phyloP scores from a whole-genome alignment of 2,329 filamentous ascomycete species.

The Talaromyces amestolkiae region DNA sequence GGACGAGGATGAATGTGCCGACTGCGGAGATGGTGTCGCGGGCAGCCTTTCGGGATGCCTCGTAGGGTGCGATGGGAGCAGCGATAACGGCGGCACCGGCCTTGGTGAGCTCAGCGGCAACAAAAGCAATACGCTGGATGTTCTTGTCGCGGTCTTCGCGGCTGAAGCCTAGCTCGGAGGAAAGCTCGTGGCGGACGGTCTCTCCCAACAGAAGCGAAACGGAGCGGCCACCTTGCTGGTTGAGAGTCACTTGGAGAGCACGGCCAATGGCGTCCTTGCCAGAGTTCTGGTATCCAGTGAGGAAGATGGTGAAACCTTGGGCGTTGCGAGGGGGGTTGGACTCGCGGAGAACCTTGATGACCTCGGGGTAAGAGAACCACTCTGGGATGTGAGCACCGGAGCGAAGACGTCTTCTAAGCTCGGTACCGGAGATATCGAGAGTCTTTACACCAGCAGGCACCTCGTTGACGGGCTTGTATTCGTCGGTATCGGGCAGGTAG shows the following conservation, averaged over 20 bases:
- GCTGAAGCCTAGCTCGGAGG: slow-evolving; percentile 92
- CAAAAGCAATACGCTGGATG: slow-evolving; percentile 93
- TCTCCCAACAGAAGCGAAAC: slow-evolving; percentile 94
- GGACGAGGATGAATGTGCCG: slow-evolving; percentile 91
- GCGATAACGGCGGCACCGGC: slow-evolving; percentile 93
- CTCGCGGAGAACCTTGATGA: slow-evolving; percentile 92
- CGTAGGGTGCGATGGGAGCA: slow-evolving; percentile 92
- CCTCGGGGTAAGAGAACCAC: slow-evolving; percentile 99
- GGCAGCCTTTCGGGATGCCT: slow-evolving; percentile 71
- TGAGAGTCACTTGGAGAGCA: slow-evolving; percentile 92
- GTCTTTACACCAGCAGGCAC: slow-evolving; percentile 81
- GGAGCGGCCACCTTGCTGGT: slow-evolving; percentile 93
- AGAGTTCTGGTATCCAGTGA: slow-evolving; percentile 93
- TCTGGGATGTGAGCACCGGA: slow-evolving; percentile 93
- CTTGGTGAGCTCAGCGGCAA: slow-evolving; percentile 89
- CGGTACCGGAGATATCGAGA: slow-evolving; percentile 80
- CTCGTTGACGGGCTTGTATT: slow-evolving; percentile 92
- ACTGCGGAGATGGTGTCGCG: slow-evolving; percentile 77
- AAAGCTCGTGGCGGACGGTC: slow-evolving; percentile 89
- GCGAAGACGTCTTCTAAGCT: slow-evolving; percentile 86
- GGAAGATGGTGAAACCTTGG: slow-evolving; percentile 97
- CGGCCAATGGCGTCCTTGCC: slow-evolving; percentile 97
- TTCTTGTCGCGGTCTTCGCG: slow-evolving; percentile 90
- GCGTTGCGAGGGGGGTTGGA: slow-evolving; percentile 86
- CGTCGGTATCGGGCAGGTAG: slow-evolving; percentile 93